These are phyloP conservation scores for Lentinula detonsa DNA, from an alignment of 768 basidiomycete genomes.

Conservation along the genomic window DNA sequence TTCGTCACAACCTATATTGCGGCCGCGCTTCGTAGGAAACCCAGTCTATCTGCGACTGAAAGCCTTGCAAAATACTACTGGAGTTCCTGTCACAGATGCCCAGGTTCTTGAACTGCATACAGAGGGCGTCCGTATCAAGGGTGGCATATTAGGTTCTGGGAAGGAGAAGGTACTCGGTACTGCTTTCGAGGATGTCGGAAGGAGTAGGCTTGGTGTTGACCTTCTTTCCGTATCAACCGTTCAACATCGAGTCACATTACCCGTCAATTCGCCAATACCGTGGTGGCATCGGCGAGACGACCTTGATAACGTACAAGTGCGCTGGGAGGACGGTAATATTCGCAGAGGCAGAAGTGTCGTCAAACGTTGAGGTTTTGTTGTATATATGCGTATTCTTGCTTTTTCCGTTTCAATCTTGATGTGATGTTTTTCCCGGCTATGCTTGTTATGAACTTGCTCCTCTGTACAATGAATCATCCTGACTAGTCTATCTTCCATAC, in stretches of 20 bases:
- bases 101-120: neutral
- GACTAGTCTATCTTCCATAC: neutral
- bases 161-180: constrained; percentile 4
- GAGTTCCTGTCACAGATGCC: neutral
- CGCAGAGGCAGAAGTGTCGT: constrained; percentile 4
- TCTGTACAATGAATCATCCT: neutral
- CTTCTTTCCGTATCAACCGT: neutral
- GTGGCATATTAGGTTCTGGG: neutral
- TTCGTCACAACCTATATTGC: neutral
- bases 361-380: neutral
- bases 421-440: neutral
- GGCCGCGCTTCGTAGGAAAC: neutral
- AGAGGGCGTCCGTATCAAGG: neutral
- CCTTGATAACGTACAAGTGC: neutral
- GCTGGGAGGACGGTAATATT: constrained; percentile 2
- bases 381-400: neutral
- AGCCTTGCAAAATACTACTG: constrained; percentile 3
- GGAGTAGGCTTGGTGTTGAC: neutral
- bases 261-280: neutral
- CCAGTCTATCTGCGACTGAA: constrained; percentile 5
- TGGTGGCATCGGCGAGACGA: neutral
- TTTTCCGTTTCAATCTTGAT: neutral
- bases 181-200: constrained; percentile 5
- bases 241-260: neutral
- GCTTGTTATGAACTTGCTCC: neutral